Percentiles rank a stretch among this genome's conserved stretches.
phyloP scores from a whole-genome alignment of 192 early-diverging fungal species.

The Coemansia sp. region DNA sequence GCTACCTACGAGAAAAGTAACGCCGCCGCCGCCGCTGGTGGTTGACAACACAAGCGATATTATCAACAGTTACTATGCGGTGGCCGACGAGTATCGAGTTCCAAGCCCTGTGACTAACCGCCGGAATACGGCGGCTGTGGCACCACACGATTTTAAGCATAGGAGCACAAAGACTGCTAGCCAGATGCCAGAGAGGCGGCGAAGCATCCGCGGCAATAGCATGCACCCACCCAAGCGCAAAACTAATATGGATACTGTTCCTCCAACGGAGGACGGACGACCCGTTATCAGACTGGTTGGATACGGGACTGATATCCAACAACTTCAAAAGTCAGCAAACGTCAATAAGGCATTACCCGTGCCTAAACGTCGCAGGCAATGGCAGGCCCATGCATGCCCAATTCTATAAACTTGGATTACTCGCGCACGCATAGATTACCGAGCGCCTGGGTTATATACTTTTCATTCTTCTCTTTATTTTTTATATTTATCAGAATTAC shows the following conservation, averaged over 20 bases:
- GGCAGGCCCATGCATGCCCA: slow-evolving; percentile 15
- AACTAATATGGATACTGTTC: background rate
- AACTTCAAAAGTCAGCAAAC: slow-evolving; percentile 3
- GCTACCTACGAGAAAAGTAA: slow-evolving; percentile 26
- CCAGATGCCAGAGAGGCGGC: slow-evolving; percentile 4
- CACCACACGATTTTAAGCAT: background rate
- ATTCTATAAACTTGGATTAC: slow-evolving; percentile 14
- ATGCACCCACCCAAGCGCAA: background rate
- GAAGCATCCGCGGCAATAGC: slow-evolving; percentile 5
- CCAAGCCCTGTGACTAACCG: background rate
- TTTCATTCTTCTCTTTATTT: background rate
- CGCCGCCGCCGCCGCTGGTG: background rate
- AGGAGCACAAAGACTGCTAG: slow-evolving; percentile 1
- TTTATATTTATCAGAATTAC: background rate
- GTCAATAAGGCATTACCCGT: slow-evolving; percentile 37
- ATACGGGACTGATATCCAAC: background rate
- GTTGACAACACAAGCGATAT: background rate
- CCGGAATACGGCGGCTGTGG: slow-evolving; percentile 3
- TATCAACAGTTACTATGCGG: background rate
- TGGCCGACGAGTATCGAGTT: background rate
- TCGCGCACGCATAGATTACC: background rate
- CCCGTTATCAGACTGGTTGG: slow-evolving; percentile 1
- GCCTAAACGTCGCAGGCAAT: slow-evolving; percentile 17
- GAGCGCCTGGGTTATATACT: background rate
- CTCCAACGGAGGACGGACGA: background rate